Evolutionary conservation across 2,329 filamentous ascomycete species (phyloP), one percentile per base, ranked within the genome.

Genomic region (Fusarium tanahbumbuense): DNA sequence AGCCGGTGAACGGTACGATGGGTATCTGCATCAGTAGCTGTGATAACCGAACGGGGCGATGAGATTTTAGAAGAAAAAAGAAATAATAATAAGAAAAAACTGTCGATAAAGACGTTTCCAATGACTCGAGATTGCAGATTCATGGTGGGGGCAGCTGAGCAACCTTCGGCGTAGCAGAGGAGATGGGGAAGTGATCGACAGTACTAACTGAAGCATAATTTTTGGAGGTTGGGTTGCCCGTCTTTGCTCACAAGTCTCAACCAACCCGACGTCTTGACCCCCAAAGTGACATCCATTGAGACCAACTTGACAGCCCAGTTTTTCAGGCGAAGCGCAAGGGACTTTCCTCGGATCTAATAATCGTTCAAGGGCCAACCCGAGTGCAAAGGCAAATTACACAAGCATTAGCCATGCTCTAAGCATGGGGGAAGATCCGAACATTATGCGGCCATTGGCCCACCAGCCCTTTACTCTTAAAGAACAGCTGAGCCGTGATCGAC

Each of bases 61-160:
- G 12, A 28, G 12, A 37, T 56, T 54, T 47, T 34, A 37, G 20
- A 34, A 25, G 13, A 20, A 40, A 20, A 23, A n/a, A 13, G n/a
- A 11, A 27, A 18, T 6, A 11, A 37, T 11, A 37, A n/a, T 11
- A n/a, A 37, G 32, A 37, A 37, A n/a, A 10, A n/a, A 11, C 34
- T n/a, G 22, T 47, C 13, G 23, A 37, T 9, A 20, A 15, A 40
- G 13, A 23, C 22, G 13, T 20, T 28, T 16, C 3, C 2, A 27
- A 52, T 65, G 62, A 65, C 62, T 64, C 62, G 60, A 59, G 27
- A 32, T 46, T 13, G 27, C 18, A 50, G 23, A 22, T 32, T 48
- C 27, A 40, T 23, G 60, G 48, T 59, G 60, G 60, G 60, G 60
- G 28, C 28, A 64, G 62, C 62, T 64, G 62, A 64, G 18, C 42